Percentiles rank a stretch among this genome's conserved stretches.
phyloP scores from a whole-genome alignment of 305 asterid genomes.

The Fraxinus angustifolia region DNA sequence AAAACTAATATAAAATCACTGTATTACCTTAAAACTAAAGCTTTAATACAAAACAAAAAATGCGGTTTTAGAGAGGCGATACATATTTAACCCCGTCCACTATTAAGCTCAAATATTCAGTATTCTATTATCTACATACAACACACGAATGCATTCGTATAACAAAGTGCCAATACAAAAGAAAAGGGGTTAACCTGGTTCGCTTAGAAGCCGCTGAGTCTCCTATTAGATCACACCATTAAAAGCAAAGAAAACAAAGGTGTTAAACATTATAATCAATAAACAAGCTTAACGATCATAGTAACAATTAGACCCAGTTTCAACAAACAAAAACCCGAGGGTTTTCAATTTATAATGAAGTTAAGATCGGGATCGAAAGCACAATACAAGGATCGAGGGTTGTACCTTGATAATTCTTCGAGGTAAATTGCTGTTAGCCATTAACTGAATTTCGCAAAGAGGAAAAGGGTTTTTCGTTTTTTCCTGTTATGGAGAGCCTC shows the following conservation, averaged over 20 bases:
- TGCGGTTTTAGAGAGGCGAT: not conserved
- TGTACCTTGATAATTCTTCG: constrained; percentile 84
- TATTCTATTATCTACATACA: not conserved
- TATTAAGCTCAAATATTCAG: not conserved
- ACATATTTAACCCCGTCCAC: not conserved
- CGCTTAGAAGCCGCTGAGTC: constrained; percentile 97
- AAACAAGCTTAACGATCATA: not conserved
- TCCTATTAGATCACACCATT: constrained; percentile 46
- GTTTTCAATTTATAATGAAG: not conserved
- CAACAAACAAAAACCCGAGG: not conserved
- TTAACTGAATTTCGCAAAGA: constrained; percentile 31
- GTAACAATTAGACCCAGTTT: not conserved
- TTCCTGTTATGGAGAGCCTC: constrained; percentile 32
- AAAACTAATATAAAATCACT: not conserved
- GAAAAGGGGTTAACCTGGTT: constrained; percentile 61
- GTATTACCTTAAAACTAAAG: not conserved
- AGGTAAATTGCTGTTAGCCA: constrained; percentile 92
- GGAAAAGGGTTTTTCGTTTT: constrained; percentile 6
- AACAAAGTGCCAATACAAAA: not conserved
- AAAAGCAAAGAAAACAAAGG: not conserved
- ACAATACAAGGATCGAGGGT: constrained; percentile 39
- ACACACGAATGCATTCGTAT: not conserved
- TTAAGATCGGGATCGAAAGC: constrained; percentile 27
- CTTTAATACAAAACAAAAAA: not conserved
- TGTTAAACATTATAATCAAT: not conserved